phyloP scores from a whole-genome alignment of 2,329 filamentous ascomycete genomes.

The Aquanectria penicillioides region DNA sequence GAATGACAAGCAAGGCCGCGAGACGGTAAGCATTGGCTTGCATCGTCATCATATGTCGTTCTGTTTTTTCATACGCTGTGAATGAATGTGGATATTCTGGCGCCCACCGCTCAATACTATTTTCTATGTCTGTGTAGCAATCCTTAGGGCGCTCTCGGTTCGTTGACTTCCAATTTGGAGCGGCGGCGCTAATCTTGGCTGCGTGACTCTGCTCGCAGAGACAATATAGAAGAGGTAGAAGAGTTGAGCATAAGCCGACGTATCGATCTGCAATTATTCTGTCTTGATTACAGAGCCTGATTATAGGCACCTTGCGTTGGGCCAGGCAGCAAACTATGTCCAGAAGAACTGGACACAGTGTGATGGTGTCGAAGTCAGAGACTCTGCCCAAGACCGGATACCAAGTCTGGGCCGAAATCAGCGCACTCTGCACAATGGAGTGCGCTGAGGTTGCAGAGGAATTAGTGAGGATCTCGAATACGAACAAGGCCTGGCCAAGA shows the following conservation, averaged over 20 bases:
- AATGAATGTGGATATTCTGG: neutral
- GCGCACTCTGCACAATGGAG: neutral
- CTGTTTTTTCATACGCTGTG: neutral
- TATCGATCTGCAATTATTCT: neutral
- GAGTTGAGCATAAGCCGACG: neutral
- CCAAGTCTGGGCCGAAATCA: neutral
- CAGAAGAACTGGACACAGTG: neutral
- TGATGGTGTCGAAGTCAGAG: neutral
- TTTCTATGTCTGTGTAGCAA: neutral
- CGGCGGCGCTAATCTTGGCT: neutral
- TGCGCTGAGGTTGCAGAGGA: too few species aligned
- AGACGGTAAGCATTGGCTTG: neutral
- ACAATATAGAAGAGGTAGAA: neutral
- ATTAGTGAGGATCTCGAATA: too few species aligned
- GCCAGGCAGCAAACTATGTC: neutral
- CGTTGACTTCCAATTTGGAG: too few species aligned
- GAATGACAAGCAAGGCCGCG: neutral
- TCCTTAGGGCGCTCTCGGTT: neutral
- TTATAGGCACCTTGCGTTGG: neutral
- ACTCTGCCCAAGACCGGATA: neutral
- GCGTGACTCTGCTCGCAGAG: neutral
- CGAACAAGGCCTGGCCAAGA: too few species aligned
- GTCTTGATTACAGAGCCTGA: neutral
- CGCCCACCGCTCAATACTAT: neutral
- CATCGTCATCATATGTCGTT: neutral